phyloP scores from a whole-genome alignment of 352 stramenopile species.

The Phytopythium cucurbitacearum region DNA sequence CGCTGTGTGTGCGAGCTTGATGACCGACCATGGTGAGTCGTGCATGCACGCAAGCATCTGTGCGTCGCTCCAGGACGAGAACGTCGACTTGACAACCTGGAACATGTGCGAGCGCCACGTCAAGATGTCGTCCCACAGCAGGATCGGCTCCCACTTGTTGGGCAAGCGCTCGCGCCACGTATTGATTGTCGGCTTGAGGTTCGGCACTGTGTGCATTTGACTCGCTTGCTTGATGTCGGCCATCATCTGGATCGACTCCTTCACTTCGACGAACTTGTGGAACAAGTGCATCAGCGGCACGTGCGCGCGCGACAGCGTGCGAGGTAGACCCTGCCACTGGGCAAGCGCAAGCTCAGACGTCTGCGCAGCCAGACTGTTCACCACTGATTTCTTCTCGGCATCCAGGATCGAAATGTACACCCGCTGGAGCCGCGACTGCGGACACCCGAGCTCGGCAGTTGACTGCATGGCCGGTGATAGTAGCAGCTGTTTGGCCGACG shows the following conservation, averaged over 20 bases:
- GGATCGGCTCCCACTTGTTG: constrained; percentile 92
- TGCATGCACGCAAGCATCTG: constrained; percentile 89
- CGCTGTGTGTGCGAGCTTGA: constrained; percentile 88
- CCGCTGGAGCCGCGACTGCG: constrained; percentile 73
- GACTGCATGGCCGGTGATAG: constrained; percentile 57
- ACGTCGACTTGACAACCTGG: constrained; percentile 86
- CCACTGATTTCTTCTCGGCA: constrained; percentile 63
- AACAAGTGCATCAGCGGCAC: constrained; percentile 85
- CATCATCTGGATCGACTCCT: constrained; percentile 92
- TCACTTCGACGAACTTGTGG: constrained; percentile 91
- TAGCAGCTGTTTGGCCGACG: constrained; percentile 76
- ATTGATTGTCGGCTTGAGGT: constrained; percentile 90
- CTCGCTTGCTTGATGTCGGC: constrained; percentile 82
- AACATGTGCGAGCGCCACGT: constrained; percentile 94
- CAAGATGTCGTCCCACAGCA: constrained; percentile 92
- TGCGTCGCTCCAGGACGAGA: constrained; percentile 78
- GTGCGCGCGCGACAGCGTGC: constrained; percentile 70
- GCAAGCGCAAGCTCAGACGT: constrained; percentile 80
- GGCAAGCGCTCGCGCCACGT: constrained; percentile 91
- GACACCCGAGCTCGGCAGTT: constrained; percentile 58
- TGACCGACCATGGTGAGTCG: constrained; percentile 91
- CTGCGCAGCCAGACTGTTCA: constrained; percentile 65
- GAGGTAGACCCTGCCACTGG: constrained; percentile 87
- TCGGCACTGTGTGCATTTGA: constrained; percentile 73
- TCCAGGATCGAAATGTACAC: constrained; percentile 89